Base-by-base conservation (phyloP, 164 flowering plant genomes). In the Chimonanthus praecox region DNA sequence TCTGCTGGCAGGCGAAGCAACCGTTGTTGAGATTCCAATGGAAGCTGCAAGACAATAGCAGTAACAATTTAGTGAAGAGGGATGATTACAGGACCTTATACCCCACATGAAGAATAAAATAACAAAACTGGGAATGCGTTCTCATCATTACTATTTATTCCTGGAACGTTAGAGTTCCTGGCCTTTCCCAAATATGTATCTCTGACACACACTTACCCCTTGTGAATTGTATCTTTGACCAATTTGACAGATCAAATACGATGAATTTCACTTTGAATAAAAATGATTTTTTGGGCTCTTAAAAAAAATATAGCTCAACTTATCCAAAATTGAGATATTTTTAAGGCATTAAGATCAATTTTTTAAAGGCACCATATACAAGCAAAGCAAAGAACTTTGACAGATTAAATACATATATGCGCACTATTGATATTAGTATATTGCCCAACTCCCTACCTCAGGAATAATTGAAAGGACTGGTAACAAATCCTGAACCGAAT, bases 1-100 rank as follows among this genome's bases (percentile, higher is more conserved):
- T 91, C 94, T 54, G 86, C 83, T 13, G 98, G 98, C 82, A 92
- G 63, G 16, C 71, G 81, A 74, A 88, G 77, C 58, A 94, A 73
- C 78, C 83, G 87, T 76, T 85, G 90, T 63, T 89, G 97, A 64
- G 73, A 62, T 75, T 90, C 98, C 69, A 80, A 88, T 2, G 97
- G 86, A 67, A 94, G 96, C 98, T 92, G 91, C 75, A 70, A 79
- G 46, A 75, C 0, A 65, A 43, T 65, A 47, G 60, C 15, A 54
- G 15, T 54, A 16, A 10, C 60, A 54, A 13, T 54, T 10, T 10
- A 54, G 60, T 10, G 15, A 1, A 33, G 33, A 33, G 33, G 33
- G 33, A 21, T 21, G 33, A 21, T 21, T n/a, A n/a, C n/a, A n/a
- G 15, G 58, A 4, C 16, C 15, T 15, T 9, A 51, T 51, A 15